Evolutionary conservation across 768 basidiomycete species (phyloP), one percentile per base, ranked within the genome.

Genomic region (Lactarius quietus): DNA sequence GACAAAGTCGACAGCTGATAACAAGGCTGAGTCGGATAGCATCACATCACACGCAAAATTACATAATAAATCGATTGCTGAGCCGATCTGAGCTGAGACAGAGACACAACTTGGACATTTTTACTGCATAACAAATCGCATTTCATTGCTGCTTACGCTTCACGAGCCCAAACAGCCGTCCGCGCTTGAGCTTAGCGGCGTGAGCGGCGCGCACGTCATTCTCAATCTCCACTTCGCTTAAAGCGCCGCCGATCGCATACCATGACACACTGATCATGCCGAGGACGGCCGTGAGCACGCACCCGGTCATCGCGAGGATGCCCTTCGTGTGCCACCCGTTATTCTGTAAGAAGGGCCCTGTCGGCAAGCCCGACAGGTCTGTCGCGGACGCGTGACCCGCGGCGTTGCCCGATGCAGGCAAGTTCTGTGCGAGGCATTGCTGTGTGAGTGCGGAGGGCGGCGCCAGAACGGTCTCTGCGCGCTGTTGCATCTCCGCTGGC

Each of bases 231-330:
- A 87, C 87, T 48, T 93, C 93, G 53, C 88, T 83, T 65, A 92
- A 78, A 63, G 77, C 77, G 6, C 84, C 85, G n/a, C 92, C 92
- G 54, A 86, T 78, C 41, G 88, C 78, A 76, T 98, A 98, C 93
- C 95, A 98, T 43, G 86, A 78, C 35, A 96, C 91, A 1, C 85
- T 82, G 9, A 79, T 67, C 87, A 97, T 90, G 0, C 96, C 96
- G 43, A 96, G 67, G 17, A 91, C 78, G 1, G 93, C 95, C 1
- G 92, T 84, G 61, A 98, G 76, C 41, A 98, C 82, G 72, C 77
- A 89, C 76, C 87, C 91, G 2, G 82, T 78, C 89, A 92, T 88
- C 43, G 91, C 91, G 45, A 83, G 82, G 60, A 92, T 89, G 18
- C 88, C 92, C 74, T 79, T 86, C 33, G 86, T 77, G 68, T 80